Percentiles rank a stretch among this genome's conserved stretches.
Evolutionary conservation across 2,329 filamentous ascomycete species (phyloP).

Genomic region (Botrytis tulipae): DNA sequence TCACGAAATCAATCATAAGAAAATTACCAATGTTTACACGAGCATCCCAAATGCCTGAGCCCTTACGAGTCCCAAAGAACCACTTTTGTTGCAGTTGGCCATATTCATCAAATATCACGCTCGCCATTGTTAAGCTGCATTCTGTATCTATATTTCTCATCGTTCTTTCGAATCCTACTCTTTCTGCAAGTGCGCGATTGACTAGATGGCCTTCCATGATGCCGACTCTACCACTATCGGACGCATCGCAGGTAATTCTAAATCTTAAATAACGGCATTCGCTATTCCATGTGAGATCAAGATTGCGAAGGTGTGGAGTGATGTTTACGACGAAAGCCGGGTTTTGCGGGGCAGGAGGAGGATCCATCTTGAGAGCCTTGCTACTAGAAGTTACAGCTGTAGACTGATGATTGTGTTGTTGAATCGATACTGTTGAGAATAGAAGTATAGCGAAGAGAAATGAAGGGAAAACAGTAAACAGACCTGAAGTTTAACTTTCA

Average conservation of each 20-base stretch:
- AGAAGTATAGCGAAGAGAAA: background rate
- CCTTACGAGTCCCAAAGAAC: background rate
- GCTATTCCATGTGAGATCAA: background rate
- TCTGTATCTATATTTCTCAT: background rate
- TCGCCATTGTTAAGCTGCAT: background rate
- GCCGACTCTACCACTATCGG: background rate
- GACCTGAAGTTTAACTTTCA: background rate
- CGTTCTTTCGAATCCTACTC: background rate
- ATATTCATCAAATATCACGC: background rate
- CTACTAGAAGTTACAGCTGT: background rate
- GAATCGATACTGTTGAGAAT: background rate
- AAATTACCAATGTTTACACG: background rate
- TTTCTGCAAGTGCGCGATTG: background rate
- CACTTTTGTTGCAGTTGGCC: background rate
- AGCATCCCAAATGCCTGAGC: constrained; percentile 5
- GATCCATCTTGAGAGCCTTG: background rate
- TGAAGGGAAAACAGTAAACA: background rate
- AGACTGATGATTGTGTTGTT: too few relatives aligned
- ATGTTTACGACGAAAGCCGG: background rate
- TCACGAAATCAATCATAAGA: background rate
- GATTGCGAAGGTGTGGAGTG: background rate
- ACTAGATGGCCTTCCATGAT: background rate
- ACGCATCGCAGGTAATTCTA: background rate
- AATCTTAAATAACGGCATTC: background rate
- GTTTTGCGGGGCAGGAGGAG: background rate